Percentiles rank a stretch among this genome's conserved stretches.
These are phyloP conservation scores for Strobilomyces confusus DNA, from an alignment of 768 basidiomycete species.

Conservation along the genomic window DNA sequence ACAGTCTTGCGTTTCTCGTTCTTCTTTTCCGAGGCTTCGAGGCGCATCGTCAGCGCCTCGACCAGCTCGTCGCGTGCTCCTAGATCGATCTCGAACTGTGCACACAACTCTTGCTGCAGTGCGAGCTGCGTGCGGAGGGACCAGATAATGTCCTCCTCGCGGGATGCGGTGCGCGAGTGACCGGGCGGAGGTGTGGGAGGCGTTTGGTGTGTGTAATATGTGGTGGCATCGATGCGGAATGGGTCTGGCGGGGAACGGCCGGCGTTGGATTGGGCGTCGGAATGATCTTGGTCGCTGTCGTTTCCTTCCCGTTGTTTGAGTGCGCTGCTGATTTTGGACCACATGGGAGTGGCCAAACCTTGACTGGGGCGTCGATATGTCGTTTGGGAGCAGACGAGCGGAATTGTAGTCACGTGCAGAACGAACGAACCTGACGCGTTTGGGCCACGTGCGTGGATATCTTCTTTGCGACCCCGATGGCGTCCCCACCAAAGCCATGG, in stretches of 20 bases:
- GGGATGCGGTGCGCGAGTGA: constrained; percentile 60
- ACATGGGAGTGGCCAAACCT: constrained; percentile 38
- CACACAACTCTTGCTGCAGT: constrained; percentile 68
- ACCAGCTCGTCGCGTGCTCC: constrained; percentile 71
- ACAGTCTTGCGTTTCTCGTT: constrained; percentile 53
- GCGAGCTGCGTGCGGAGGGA: constrained; percentile 73
- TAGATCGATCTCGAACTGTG: constrained; percentile 75
- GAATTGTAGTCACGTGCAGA: constrained; percentile 25
- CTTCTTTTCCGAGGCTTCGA: constrained; percentile 57
- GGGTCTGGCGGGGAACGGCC: constrained; percentile 58
- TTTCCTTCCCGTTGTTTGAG: constrained; percentile 41
- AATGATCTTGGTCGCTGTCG: constrained; percentile 19
- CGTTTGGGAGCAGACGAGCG: neutral
- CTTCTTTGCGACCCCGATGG: neutral
- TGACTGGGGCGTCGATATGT: neutral
- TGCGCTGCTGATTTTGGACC: constrained; percentile 58
- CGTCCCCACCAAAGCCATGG: too few relatives aligned
- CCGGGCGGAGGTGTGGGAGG: constrained; percentile 59
- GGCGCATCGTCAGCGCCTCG: constrained; percentile 50
- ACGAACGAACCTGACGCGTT: constrained; percentile 26
- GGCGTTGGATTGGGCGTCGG: constrained; percentile 24
- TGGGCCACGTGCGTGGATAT: constrained; percentile 20
- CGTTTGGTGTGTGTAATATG: constrained; percentile 74
- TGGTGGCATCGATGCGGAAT: constrained; percentile 66
- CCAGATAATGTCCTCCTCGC: constrained; percentile 67